These are phyloP conservation scores for Ophioceras dolichostomum DNA, from an alignment of 2,329 filamentous ascomycete genomes.

Conservation along the genomic window DNA sequence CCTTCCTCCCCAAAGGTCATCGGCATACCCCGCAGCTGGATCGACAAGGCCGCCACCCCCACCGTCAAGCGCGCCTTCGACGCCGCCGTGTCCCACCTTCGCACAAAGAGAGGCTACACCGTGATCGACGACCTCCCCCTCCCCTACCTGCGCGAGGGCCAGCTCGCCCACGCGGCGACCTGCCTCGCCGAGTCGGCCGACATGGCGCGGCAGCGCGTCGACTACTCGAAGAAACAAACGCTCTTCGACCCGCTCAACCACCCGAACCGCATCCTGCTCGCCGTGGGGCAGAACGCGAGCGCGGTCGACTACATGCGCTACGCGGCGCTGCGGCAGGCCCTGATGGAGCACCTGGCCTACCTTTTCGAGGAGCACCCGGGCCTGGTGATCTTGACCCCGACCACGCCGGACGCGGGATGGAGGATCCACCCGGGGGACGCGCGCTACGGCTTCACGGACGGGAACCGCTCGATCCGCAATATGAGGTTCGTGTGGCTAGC, in stretches of 20 bases:
- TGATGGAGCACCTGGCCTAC: constrained; percentile 68
- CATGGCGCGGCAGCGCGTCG: constrained; percentile 26
- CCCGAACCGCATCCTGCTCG: constrained; percentile 58
- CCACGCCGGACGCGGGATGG: constrained; percentile 66
- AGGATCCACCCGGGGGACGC: constrained; percentile 44
- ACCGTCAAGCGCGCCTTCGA: constrained; percentile 51
- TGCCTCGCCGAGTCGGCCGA: constrained; percentile 61
- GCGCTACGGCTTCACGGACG: constrained; percentile 63
- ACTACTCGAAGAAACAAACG: constrained; percentile 26
- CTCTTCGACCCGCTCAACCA: constrained; percentile 47
- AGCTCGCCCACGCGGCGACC: constrained; percentile 64
- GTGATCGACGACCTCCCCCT: constrained; percentile 52
- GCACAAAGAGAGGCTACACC: constrained; percentile 33
- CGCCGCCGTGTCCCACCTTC: constrained; percentile 45
- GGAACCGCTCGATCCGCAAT: constrained; percentile 57
- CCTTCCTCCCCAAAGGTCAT: constrained; percentile 44
- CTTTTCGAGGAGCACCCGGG: constrained; percentile 62
- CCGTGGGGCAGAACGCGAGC: constrained; percentile 49
- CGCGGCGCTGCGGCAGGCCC: constrained; percentile 58
- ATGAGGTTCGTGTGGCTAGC: constrained; percentile 84
- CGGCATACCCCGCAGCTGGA: constrained; percentile 58
- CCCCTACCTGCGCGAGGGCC: constrained; percentile 56
- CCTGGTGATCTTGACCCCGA: constrained; percentile 68
- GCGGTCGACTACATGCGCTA: constrained; percentile 60
- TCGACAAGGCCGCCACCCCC: constrained; percentile 50